Conservation (phyloP, 192 early-diverging fungal species). For the Umbelopsis vinacea region DNA sequence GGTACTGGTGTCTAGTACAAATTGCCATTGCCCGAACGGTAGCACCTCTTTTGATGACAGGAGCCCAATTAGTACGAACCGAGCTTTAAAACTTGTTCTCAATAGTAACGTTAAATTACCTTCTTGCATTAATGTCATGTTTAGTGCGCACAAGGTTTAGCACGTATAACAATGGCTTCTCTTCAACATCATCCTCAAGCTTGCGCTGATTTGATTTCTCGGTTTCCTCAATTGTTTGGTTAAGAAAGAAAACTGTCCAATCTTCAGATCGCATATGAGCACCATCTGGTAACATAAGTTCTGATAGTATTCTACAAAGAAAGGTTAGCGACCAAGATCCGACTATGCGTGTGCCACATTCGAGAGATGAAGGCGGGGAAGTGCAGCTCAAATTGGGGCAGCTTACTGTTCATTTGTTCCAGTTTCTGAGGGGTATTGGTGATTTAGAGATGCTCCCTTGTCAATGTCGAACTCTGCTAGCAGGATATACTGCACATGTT, state of each 20-base stretch:
- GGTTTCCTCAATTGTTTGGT: slow-evolving; percentile 64
- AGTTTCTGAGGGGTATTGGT: slow-evolving; percentile 86
- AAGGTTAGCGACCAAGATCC: neutral
- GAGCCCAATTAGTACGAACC: neutral
- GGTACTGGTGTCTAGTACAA: slow-evolving; percentile 85
- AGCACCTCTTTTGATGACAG: slow-evolving; percentile 68
- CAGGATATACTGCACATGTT: slow-evolving; percentile 83
- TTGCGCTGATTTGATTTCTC: slow-evolving; percentile 35
- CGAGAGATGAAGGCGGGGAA: neutral
- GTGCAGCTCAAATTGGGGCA: neutral
- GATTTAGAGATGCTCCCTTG: slow-evolving; percentile 82
- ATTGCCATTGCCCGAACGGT: slow-evolving; percentile 94
- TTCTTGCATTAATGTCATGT: slow-evolving; percentile 79
- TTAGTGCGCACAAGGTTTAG: slow-evolving; percentile 91
- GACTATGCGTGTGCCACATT: neutral
- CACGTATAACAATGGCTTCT: slow-evolving; percentile 83
- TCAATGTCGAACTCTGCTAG: slow-evolving; percentile 97
- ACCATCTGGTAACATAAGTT: slow-evolving; percentile 96
- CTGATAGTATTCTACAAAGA: slow-evolving; percentile 74
- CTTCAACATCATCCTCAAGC: slow-evolving; percentile 35
- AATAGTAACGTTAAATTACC: slow-evolving; percentile 32
- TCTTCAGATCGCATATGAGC: slow-evolving; percentile 92
- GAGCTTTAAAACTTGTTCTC: neutral
- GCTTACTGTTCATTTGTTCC: slow-evolving; percentile 83
- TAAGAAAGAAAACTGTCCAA: slow-evolving; percentile 94